Evolutionary conservation across 768 basidiomycete species (phyloP).

Genomic region (Cystobasidium onofrii): DNA sequence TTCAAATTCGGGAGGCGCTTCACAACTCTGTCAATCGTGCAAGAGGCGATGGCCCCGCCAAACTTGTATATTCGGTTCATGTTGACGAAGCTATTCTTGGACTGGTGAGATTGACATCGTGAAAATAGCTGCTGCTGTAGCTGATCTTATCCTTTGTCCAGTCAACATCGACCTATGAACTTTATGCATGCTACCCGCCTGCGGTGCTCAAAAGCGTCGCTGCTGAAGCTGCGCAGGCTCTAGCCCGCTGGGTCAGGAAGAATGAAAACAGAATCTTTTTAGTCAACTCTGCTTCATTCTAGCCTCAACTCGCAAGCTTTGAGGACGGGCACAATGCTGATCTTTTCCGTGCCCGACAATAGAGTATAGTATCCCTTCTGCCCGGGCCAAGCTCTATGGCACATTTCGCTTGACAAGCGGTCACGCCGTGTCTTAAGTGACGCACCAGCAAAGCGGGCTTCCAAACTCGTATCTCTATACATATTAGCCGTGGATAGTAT

Average conservation of each 20-base stretch:
- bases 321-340: too few relatives aligned
- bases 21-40: slow-evolving; percentile 48
- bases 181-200: slow-evolving; percentile 76
- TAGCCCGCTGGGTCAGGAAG: slow-evolving; percentile 81
- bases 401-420: too few relatives aligned
- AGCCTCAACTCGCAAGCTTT: too few relatives aligned
- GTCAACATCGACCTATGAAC: slow-evolving; percentile 89
- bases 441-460: too few relatives aligned
- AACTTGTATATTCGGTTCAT: slow-evolving; percentile 77
- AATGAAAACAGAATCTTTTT: slow-evolving; percentile 77
- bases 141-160: slow-evolving; percentile 44
- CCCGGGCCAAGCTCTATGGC: too few relatives aligned
- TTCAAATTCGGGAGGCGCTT: slow-evolving; percentile 74
- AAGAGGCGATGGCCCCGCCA: slow-evolving; percentile 51
- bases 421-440: too few relatives aligned
- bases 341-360: too few relatives aligned
- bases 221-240: slow-evolving; percentile 78
- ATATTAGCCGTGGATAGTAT: too few relatives aligned
- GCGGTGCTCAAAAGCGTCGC: slow-evolving; percentile 77
- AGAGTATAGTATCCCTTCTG: too few relatives aligned
- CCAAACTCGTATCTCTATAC: too few relatives aligned
- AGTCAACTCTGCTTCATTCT: slow-evolving; percentile 82
- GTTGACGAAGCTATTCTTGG: slow-evolving; percentile 83
- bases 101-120: slow-evolving; percentile 60
- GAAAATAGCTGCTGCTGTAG: slow-evolving; percentile 21